Base-by-base conservation (phyloP, 2,329 filamentous ascomycete species). In the Phoma sp. region DNA sequence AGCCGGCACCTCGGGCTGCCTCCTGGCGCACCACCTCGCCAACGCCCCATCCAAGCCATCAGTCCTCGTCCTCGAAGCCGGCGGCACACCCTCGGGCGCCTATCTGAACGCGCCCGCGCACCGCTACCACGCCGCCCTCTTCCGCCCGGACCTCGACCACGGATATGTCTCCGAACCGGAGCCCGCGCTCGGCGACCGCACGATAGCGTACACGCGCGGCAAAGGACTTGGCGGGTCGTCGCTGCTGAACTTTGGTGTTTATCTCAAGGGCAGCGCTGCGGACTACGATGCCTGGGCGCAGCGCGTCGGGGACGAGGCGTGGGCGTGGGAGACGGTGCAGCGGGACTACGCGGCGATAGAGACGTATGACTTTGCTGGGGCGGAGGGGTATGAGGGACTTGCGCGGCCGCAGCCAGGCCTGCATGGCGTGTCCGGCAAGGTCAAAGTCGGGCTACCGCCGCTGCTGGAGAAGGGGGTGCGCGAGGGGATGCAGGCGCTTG, bases 251-350 rank as follows among this genome's bases (percentile, higher is more conserved):
- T 77, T 80, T 31, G 64, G 70, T n/a, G 71, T 72, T 6, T 74
- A 70, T 39, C 50, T 74, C 19, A 71, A 69, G 24, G 87, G 87
- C 2, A 79, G 84, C 1, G 74, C 76, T 1, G 84, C 84, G 46
- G 87, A 89, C 59, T 88, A 85, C 56, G 80, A 89, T 25, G 78
- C 84, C 48, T 88, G 86, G 85, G 84, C 84, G 1, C 72, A 77
- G 0, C 57, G 82, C 2, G 81, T 84, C 0, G 84, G 73, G 0
- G 86, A 89, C 59, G 78, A 85, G 4, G 67, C 73, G 0, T 89
- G 82, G 69, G 60, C 63, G 2, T 89, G 85, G 86, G 72, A 80
- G 2, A 74, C 77, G 38, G 82, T 84, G 25, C 77, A 83, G 52
- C 55, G 70, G 3, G 76, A 82, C 0, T 84, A 81, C 63, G 82